Evolutionary conservation across 2,329 filamentous ascomycete species (phyloP).

Genomic region (Fusarium floridanum): DNA sequence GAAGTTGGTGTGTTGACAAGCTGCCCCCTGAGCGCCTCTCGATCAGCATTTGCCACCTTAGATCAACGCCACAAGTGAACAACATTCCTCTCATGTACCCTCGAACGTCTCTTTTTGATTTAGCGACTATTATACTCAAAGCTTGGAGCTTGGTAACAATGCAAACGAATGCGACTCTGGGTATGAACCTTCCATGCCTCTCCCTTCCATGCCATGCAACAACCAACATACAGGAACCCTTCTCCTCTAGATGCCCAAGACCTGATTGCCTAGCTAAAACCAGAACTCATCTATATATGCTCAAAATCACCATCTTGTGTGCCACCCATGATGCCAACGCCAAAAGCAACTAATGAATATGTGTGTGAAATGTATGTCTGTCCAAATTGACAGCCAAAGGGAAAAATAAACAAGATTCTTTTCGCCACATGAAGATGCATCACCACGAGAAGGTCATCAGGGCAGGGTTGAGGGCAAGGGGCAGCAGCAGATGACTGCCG

Average conservation of each 20-base stretch:
- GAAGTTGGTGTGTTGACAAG: background rate
- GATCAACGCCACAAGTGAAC: background rate
- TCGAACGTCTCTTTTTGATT: conserved; percentile 1
- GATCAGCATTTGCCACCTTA: background rate
- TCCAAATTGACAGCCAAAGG: conserved; percentile 4
- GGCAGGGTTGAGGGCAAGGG: conserved; percentile 81
- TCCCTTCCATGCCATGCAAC: background rate
- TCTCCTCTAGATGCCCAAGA: background rate
- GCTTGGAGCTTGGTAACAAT: background rate
- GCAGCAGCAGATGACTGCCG: conserved; percentile 76
- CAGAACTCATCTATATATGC: background rate
- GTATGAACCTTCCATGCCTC: conserved; percentile 24
- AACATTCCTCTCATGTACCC: background rate
- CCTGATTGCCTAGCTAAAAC: background rate
- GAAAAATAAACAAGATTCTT: conserved; percentile 14
- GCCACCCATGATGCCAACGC: background rate
- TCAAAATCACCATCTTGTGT: background rate
- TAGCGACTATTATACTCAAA: background rate
- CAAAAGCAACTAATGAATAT: background rate
- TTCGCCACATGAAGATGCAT: background rate
- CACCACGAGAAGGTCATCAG: conserved; percentile 85
- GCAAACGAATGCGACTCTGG: conserved; percentile 19
- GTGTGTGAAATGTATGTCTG: background rate
- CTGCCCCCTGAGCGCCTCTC: background rate
- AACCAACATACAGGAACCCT: background rate